phyloP scores from a whole-genome alignment of 176 grass and related monocot species.

The Carex parvula region DNA sequence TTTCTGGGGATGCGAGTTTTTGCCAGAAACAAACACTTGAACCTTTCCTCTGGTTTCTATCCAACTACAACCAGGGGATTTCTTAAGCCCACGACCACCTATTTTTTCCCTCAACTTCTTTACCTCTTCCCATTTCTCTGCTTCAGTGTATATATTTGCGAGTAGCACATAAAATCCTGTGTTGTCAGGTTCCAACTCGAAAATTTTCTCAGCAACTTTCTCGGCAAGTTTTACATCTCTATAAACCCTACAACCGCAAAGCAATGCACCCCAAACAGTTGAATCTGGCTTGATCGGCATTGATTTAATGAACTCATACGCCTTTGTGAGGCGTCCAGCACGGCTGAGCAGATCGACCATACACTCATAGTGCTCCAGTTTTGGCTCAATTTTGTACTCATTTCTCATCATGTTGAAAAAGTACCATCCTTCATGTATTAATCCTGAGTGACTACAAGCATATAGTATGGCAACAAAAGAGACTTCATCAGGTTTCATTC shows the following conservation, averaged over 20 bases:
- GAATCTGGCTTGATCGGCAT: slow-evolving; percentile 81
- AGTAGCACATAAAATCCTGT: slow-evolving; percentile 74
- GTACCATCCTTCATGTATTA: slow-evolving; percentile 61
- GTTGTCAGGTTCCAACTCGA: slow-evolving; percentile 76
- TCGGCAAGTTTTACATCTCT: slow-evolving; percentile 82
- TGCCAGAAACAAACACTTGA: slow-evolving; percentile 51
- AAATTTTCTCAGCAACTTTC: slow-evolving; percentile 63
- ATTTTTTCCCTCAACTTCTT: slow-evolving; percentile 58
- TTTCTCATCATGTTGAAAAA: slow-evolving; percentile 75
- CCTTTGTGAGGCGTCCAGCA: slow-evolving; percentile 48
- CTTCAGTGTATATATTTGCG: slow-evolving; percentile 80
- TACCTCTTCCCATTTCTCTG: slow-evolving; percentile 75
- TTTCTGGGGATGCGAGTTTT: slow-evolving; percentile 47
- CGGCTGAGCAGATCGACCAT: slow-evolving; percentile 72
- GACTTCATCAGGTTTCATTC: slow-evolving; percentile 54
- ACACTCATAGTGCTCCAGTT: slow-evolving; percentile 68
- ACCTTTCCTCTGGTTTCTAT: slow-evolving; percentile 58
- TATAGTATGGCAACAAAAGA: slow-evolving; percentile 71
- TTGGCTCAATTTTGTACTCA: slow-evolving; percentile 67
- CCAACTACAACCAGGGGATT: slow-evolving; percentile 71
- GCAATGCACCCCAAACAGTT: slow-evolving; percentile 62
- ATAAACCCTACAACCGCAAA: slow-evolving; percentile 61
- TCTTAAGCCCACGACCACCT: slow-evolving; percentile 37
- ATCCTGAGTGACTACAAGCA: slow-evolving; percentile 82
- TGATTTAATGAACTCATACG: slow-evolving; percentile 59